Percentiles rank a stretch among this genome's conserved stretches.
phyloP scores from a whole-genome alignment of 768 basidiomycete species.

The Phaffia australis region DNA sequence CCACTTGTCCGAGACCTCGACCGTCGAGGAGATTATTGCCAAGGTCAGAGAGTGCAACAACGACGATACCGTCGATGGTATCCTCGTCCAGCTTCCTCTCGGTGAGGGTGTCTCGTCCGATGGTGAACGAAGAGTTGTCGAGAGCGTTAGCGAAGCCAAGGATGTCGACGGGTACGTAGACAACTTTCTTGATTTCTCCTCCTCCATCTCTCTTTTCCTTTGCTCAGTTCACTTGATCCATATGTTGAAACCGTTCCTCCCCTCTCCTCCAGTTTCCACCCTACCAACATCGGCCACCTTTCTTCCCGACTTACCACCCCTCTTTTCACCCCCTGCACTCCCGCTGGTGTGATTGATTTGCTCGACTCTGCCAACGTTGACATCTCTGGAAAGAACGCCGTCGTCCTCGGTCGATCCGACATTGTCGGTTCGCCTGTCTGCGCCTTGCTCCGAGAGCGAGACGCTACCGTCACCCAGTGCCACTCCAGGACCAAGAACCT shows the following conservation, averaged over 20 bases:
- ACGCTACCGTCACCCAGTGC: slow-evolving; percentile 96
- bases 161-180: slow-evolving; percentile 80
- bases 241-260: not conserved
- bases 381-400: slow-evolving; percentile 64
- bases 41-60: slow-evolving; percentile 71
- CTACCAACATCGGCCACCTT: slow-evolving; percentile 93
- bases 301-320: slow-evolving; percentile 81
- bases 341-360: slow-evolving; percentile 79
- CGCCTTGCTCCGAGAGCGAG: slow-evolving; percentile 73
- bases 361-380: slow-evolving; percentile 73
- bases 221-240: not conserved
- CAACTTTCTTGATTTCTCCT: slow-evolving; percentile 19
- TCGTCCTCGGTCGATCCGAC: slow-evolving; percentile 92
- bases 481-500: slow-evolving; percentile 82
- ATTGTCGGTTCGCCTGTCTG: slow-evolving; percentile 95
- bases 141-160: slow-evolving; percentile 83
- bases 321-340: slow-evolving; percentile 89
- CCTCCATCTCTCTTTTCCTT: slow-evolving; percentile 1
- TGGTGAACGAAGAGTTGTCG: slow-evolving; percentile 83
- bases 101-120: slow-evolving; percentile 68
- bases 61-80: slow-evolving; percentile 69
- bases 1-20: slow-evolving; percentile 43
- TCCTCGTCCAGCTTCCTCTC: slow-evolving; percentile 91
- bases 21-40: slow-evolving; percentile 61
- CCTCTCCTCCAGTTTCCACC: slow-evolving; percentile 65